Evolutionary conservation across 495 filamentous ascomycete species (phyloP).

Genomic region (Aspergillus ostianus): DNA sequence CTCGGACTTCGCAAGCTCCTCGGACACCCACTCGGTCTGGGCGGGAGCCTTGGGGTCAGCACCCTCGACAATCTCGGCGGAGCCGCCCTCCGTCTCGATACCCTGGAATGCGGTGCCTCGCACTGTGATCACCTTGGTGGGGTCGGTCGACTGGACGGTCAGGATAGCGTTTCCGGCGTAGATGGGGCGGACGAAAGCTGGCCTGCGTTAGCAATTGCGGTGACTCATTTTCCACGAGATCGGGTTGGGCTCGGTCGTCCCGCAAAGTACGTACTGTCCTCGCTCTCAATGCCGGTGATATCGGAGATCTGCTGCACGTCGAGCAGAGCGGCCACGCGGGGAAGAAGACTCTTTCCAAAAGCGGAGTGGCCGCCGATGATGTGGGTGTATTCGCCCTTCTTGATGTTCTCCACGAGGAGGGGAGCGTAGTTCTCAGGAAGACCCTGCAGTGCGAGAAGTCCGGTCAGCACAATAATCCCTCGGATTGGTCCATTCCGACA

Average conservation of each 20-base stretch:
- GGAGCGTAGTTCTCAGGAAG: conserved; percentile 95
- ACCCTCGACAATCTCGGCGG: conserved; percentile 48
- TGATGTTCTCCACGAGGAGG: conserved; percentile 90
- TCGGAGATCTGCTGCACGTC: conserved; percentile 93
- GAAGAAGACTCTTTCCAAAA: conserved; percentile 94
- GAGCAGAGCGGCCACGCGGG: conserved; percentile 90
- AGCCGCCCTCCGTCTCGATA: conserved; percentile 48
- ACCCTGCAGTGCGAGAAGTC: conserved; percentile 51
- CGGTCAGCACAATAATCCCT: conserved; percentile 5
- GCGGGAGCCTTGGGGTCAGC: conserved; percentile 60
- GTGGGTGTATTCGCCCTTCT: conserved; percentile 89
- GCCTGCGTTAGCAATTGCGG: conserved; percentile 15
- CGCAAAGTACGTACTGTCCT: conserved; percentile 62
- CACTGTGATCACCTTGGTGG: conserved; percentile 85
- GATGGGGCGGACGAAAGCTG: conserved; percentile 90
- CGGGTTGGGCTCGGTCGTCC: neutral
- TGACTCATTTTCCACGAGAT: conserved; percentile 3
- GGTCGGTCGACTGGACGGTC: conserved; percentile 88
- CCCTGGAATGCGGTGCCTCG: conserved; percentile 83
- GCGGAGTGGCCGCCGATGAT: conserved; percentile 88
- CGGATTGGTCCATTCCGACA: neutral
- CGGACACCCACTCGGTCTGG: conserved; percentile 84
- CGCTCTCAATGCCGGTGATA: conserved; percentile 79
- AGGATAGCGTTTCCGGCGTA: conserved; percentile 97
- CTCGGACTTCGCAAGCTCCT: conserved; percentile 88